Evolutionary conservation across 176 grass and related monocot genomes (phyloP), one percentile per base, ranked within the genome.

Genomic region (Eleusine coracana): DNA sequence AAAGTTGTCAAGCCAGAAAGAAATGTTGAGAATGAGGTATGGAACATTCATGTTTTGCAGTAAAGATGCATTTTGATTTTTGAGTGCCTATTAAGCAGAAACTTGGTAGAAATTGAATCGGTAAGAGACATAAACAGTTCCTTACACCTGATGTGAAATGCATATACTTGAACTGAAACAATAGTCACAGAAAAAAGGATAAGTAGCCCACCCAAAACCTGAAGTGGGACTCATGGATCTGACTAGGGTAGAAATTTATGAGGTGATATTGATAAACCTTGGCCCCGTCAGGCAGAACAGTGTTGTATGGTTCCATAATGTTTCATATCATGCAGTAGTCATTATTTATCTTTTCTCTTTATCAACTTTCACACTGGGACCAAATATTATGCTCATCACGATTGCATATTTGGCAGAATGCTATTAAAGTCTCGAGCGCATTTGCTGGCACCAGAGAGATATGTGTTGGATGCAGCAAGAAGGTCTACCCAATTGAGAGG

Each of bases 1-100:
- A 99, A 99, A 85, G 89, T 99, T 66, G 89, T 92, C 63, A 99
- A 96, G 79, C 91, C 96, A 63, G 96, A 99, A 90, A 99, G 91
- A 78, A 92, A 74, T 64, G 75, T 90, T 61, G 92, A 81, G 50
- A 88, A 80, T 71, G 93, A 99, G 96, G 96, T 99, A 87, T 12
- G 45, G 41, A 71, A 68, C 21, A 15, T 58, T 67, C 8, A 46
- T 83, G 1, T 49, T 48, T 7, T 55, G 25, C 44, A 11, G 50
- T 17, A 27, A 45, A 65, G 16, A 11, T 1, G 45, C 5, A 3
- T 89, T 44, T 14, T 2, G 11, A 79, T 38, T 79, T 44, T 14
- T 2, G 15, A 79, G 46, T 79, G 36, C 49, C 25, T n/a, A 20
- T 46, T 25, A 34, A 20, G 52, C 10, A 39, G 2, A 28, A 12